These are phyloP conservation scores for Heritiera fomes DNA, from an alignment of 345 rosid genomes.

Conservation along the genomic window DNA sequence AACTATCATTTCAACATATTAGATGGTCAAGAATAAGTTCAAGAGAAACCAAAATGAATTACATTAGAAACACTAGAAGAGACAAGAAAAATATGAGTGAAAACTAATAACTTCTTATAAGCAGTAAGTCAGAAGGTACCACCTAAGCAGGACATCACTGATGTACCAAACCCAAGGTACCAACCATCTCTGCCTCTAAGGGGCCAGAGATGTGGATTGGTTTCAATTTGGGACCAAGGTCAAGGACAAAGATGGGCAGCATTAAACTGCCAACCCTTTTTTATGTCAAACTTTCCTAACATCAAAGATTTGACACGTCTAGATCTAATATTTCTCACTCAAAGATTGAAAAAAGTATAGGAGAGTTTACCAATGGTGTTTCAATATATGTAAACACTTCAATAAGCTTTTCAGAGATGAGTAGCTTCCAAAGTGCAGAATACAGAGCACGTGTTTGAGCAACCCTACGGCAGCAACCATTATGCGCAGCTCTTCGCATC, in stretches of 20 bases:
- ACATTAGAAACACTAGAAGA: slow-evolving; percentile 3
- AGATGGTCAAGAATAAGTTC: not conserved
- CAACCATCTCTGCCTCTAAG: slow-evolving; percentile 3
- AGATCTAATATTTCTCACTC: slow-evolving; percentile 16
- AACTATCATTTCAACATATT: slow-evolving; percentile 9
- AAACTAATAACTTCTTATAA: not conserved
- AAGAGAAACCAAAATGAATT: not conserved
- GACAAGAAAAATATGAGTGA: slow-evolving; percentile 3
- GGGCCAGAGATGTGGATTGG: not conserved
- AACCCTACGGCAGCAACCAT: slow-evolving; percentile 94
- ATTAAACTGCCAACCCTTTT: not conserved
- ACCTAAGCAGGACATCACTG: slow-evolving; percentile 2
- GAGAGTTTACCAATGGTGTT: slow-evolving; percentile 73
- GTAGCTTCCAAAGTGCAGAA: slow-evolving; percentile 85
- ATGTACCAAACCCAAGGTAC: not conserved
- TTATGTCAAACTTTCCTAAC: not conserved
- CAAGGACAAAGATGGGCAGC: not conserved
- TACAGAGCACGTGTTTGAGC: slow-evolving; percentile 77
- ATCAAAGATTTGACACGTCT: not conserved
- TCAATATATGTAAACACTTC: slow-evolving; percentile 64
- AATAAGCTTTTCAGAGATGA: slow-evolving; percentile 69
- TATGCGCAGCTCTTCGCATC: slow-evolving; percentile 88
- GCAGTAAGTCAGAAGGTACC: not conserved
- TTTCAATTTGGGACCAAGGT: not conserved
- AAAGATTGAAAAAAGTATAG: slow-evolving; percentile 18